Evolutionary conservation across 495 filamentous ascomycete species (phyloP), one percentile per base, ranked within the genome.

Genomic region (Penicillium nucicola): DNA sequence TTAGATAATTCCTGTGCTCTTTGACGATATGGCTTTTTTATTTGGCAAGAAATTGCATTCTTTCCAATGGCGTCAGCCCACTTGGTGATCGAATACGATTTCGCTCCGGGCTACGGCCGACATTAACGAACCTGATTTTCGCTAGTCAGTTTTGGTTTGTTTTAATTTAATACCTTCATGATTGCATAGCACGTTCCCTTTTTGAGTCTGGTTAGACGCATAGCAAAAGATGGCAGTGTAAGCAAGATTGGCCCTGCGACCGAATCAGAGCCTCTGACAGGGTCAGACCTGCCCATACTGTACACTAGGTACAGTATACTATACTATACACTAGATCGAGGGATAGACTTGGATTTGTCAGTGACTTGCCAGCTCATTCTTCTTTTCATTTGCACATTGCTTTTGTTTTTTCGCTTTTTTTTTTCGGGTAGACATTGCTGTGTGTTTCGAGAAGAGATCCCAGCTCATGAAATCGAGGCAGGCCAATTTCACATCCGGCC

Each of bases 21-120:
- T 28, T 28, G 7, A 28, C 25, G 25, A 28, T 42, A 41, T 52
- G 48, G 38, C 37, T 45, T 44, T 30, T 41, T n/a, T n/a, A n/a
- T n/a, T n/a, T n/a, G n/a, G 15, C 42, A 34, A 41, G 37, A 40
- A 32, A 19, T 3, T 7, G 7, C 23, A 38, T 14, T 28, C 33
- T 22, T 23, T 12, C 25, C 23, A 48, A 61, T 55, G 52, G 54
- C 48, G 53, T 60, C 60, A 60, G 48, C 45, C 57, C 53, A 57
- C 34, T 30, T 46, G 53, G 39, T 48, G 47, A 59, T 60, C 47
- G 37, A 44, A 51, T 44, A 22, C 20, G 52, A 54, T 50, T 49
- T 15, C 41, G 22, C 18, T n/a, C 20, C 23, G 41, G 23, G 25
- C 23, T 32, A 18, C 25, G 10, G 7, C 7, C 25, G 25, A 9